Base-by-base conservation (phyloP, 495 filamentous ascomycete genomes). In the Hyaloscypha hepaticicola region DNA sequence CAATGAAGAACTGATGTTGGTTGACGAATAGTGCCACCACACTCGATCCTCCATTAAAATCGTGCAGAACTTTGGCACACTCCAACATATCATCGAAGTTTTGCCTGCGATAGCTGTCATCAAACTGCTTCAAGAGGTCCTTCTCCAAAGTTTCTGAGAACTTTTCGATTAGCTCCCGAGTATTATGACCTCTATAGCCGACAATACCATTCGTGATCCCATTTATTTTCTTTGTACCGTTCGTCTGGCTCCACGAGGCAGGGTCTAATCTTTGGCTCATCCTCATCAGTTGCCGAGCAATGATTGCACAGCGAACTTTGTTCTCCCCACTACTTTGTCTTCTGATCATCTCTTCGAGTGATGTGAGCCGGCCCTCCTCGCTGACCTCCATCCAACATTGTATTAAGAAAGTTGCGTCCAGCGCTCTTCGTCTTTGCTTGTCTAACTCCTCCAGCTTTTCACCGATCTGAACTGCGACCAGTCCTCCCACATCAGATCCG, bases 1-100 rank as follows among this genome's bases (percentile, higher is more conserved):
- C 93, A 69, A 99, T 97, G 78, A 99, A 99, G 77, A 98, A 98
- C 72, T 96, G 89, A 77, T 98, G 96, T 76, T 99, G 96, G 75
- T 99, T 99, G 69, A 99, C 94, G 72, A 97, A 99, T 53, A 93
- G 81, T 29, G 89, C 93, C 71, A 97, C 93, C 55, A 97, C 95
- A 76, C 92, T 97, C 55, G 90, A 85, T 34, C 96, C 96, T 31
- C 92, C 91, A 77, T 92, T 96, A 82, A 99, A 99, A 79, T 97
- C 95, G 72, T 94, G 83, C 66, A 99, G 81, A 38, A 96, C 95
- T 63, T 89, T 91, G 24, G 96, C 93, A 72, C 96, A 98, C 67
- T 93, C 91, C 77, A 87, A 86, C 96, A 99, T 99, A 63, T 93
- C 90, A 66, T 97, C 92, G 68, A 95, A 96, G 73, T 97, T 96